phyloP scores from a whole-genome alignment of 2,329 filamentous ascomycete species.

The Colletotrichum abscissum region DNA sequence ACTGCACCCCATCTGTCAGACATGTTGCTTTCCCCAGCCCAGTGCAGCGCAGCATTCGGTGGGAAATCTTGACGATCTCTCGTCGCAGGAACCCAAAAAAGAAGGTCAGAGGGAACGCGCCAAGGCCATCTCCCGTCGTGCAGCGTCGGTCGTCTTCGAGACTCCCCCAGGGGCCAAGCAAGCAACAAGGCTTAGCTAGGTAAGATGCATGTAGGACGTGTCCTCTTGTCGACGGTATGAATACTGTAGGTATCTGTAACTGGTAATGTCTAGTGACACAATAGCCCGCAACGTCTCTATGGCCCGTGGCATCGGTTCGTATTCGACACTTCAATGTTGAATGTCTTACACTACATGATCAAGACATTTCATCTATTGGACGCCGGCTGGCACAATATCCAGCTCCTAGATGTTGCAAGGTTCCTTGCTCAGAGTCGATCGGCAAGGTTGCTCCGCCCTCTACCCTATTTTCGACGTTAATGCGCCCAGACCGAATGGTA shows the following conservation, averaged over 20 bases:
- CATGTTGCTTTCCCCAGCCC: neutral
- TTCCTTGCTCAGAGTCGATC: conserved; percentile 5
- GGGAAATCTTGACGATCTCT: conserved; percentile 5
- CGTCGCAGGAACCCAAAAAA: conserved; percentile 12
- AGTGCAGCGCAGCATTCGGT: conserved; percentile 6
- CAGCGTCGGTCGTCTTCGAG: conserved; percentile 7
- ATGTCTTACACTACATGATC: neutral
- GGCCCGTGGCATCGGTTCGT: neutral
- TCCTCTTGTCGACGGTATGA: neutral
- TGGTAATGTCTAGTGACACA: neutral
- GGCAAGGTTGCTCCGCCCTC: conserved; percentile 18
- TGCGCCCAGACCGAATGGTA: conserved; percentile 12
- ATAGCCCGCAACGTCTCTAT: neutral
- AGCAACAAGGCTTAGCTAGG: neutral
- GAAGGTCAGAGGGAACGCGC: conserved; percentile 14
- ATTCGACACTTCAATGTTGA: neutral
- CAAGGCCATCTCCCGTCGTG: conserved; percentile 25
- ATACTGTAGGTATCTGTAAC: neutral
- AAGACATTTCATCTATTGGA: conserved; percentile 14
- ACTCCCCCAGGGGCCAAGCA: neutral
- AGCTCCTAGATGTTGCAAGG: conserved; percentile 18
- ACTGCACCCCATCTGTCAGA: neutral
- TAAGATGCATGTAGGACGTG: neutral
- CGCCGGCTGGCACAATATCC: conserved; percentile 17
- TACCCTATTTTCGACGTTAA: conserved; percentile 26